These are phyloP conservation scores for Cornus kousa DNA, from an alignment of 148 eudicot genomes.

Conservation along the genomic window DNA sequence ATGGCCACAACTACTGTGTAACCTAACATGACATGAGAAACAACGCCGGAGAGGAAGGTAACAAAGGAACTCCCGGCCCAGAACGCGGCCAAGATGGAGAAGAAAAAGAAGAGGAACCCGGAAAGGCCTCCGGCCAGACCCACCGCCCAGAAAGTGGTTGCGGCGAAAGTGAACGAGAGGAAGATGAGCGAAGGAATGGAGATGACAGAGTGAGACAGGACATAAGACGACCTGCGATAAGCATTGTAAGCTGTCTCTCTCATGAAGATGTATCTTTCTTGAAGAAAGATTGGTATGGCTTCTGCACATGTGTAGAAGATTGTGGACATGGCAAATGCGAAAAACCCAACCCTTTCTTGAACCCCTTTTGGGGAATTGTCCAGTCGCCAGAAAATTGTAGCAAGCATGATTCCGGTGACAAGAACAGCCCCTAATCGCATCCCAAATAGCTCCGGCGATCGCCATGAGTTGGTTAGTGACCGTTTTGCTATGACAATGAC, in stretches of 20 bases:
- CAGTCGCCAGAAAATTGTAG: constrained; percentile 65
- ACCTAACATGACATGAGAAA: constrained; percentile 61
- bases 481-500: constrained; percentile 60
- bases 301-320: constrained; percentile 88
- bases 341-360: constrained; percentile 68
- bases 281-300: constrained; percentile 74
- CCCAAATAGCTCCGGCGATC: constrained; percentile 70
- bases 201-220: constrained; percentile 57
- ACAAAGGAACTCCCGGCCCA: constrained; percentile 86
- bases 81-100: constrained; percentile 58
- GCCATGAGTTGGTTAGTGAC: constrained; percentile 57
- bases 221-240: constrained; percentile 66
- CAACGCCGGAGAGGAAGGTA: constrained; percentile 71
- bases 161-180: constrained; percentile 56
- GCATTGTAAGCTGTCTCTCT: constrained; percentile 76
- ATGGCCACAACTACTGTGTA: constrained; percentile 78
- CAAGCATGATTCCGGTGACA: constrained; percentile 67
- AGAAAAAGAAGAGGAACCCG: constrained; percentile 54
- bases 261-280: constrained; percentile 68
- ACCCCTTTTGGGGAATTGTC: constrained; percentile 72
- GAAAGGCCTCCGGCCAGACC: constrained; percentile 56
- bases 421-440: constrained; percentile 64
- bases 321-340: constrained; percentile 95
- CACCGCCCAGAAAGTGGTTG: constrained; percentile 62
- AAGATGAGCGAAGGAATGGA: constrained; percentile 55